Percentiles rank a stretch among this genome's conserved stretches.
phyloP scores from a whole-genome alignment of 2,329 filamentous ascomycete species.

The Madurella fahalii region DNA sequence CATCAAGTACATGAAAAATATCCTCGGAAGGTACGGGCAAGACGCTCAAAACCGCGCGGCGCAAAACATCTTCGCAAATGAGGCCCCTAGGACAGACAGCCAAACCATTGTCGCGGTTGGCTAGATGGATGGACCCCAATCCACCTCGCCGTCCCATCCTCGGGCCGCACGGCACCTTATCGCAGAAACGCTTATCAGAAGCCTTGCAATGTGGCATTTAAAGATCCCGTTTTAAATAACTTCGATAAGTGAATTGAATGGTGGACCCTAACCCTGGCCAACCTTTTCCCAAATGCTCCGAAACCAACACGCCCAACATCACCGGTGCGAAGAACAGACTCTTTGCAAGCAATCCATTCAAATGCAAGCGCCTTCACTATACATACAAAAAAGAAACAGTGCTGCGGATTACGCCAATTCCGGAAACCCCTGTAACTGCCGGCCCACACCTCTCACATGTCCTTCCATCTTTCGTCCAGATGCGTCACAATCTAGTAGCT shows the following conservation, averaged over 20 bases:
- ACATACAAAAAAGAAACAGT: constrained; percentile 26
- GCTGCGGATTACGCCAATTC: constrained; percentile 27
- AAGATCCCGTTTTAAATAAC: not conserved
- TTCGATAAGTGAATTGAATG: not conserved
- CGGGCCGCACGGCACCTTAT: not conserved
- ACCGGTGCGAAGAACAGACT: not conserved
- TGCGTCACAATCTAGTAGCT: constrained; percentile 21
- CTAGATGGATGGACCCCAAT: too few species aligned
- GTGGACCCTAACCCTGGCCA: too few species aligned
- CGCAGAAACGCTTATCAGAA: not conserved
- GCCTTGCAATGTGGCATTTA: not conserved
- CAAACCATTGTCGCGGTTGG: not conserved
- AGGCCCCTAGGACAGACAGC: not conserved
- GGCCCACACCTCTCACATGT: constrained; percentile 12
- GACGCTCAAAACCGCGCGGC: not conserved
- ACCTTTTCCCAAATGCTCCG: not conserved
- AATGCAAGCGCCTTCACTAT: constrained; percentile 27
- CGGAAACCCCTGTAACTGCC: constrained; percentile 23
- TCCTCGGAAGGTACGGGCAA: not conserved
- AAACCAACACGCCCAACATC: not conserved
- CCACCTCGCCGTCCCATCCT: not conserved
- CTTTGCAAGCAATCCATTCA: constrained; percentile 23
- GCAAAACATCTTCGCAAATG: not conserved
- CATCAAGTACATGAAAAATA: not conserved
- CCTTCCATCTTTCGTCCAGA: constrained; percentile 8